Evolutionary conservation across 73 alveolate genomes (phyloP).

Genomic region (Tetrahymena borealis): DNA sequence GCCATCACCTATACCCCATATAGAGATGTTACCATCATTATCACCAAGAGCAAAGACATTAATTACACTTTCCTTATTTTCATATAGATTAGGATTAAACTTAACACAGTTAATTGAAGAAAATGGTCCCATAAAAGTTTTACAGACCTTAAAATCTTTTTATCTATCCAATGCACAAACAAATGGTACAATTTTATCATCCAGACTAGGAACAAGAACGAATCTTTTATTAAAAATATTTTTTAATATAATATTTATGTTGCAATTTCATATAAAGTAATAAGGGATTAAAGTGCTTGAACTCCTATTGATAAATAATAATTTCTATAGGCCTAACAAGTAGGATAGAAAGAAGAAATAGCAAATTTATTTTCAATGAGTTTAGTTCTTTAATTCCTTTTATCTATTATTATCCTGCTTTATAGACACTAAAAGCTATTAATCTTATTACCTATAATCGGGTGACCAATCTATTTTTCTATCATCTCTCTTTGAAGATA

Average conservation of each 20-base stretch:
- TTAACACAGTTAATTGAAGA: conserved; percentile 31
- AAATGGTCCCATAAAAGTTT: conserved; percentile 29
- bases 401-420: no score
- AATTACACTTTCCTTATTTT: conserved; percentile 3
- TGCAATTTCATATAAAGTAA: no score
- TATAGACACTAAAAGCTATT: no score
- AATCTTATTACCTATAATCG: conserved; percentile 10
- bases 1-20: conserved; percentile 18
- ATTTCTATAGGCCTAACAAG: no score
- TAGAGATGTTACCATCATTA: conserved; percentile 34
- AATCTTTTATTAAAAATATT: neutral
- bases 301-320: no score
- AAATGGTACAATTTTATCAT: conserved; percentile 35
- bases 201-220: conserved; percentile 27
- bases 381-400: no score
- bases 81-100: conserved; percentile 12
- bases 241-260: no score
- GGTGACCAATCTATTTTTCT: conserved; percentile 42
- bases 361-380: no score
- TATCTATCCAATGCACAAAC: conserved; percentile 18
- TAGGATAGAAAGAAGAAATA: no score
- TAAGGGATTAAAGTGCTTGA: no score
- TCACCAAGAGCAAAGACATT: conserved; percentile 36
- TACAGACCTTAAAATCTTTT: conserved; percentile 11
- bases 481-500: conserved; percentile 34